Evolutionary conservation across 164 flowering plant genomes (phyloP).

Genomic region (Magnolia kwangsiensis): DNA sequence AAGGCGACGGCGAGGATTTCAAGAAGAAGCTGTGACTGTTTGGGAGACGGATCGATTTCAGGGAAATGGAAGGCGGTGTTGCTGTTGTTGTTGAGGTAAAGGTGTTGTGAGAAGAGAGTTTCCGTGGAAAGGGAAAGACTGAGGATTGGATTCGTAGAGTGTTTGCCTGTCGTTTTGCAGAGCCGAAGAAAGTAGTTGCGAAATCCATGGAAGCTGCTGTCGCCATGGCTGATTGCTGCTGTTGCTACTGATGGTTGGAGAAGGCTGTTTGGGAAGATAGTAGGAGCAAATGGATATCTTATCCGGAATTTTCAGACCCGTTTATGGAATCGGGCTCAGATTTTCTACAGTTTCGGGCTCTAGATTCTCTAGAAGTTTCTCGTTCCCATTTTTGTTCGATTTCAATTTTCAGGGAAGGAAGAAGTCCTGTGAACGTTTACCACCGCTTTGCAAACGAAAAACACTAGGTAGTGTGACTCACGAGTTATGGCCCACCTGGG

Average conservation of each 20-base stretch:
- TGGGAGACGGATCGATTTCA: not conserved
- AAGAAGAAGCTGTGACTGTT: constrained; percentile 4
- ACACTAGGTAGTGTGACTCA: too few relatives aligned
- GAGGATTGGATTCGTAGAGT: constrained; percentile 20
- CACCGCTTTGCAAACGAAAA: too few relatives aligned
- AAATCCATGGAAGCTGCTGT: constrained; percentile 38
- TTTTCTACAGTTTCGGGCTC: not conserved
- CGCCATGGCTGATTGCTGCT: constrained; percentile 32
- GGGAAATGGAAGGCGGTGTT: not conserved
- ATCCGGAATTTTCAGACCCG: not conserved
- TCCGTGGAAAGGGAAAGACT: constrained; percentile 24
- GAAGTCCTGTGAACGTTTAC: too few relatives aligned
- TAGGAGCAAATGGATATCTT: not conserved
- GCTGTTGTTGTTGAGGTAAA: not conserved
- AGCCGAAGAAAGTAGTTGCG: constrained; percentile 38
- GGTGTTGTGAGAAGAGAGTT: not conserved
- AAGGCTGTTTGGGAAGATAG: not conserved
- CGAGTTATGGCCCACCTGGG: too few relatives aligned
- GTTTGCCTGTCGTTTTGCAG: constrained; percentile 29
- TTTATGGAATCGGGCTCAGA: not conserved
- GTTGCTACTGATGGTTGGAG: not conserved
- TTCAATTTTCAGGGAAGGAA: too few relatives aligned
- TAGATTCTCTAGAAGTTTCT: too few relatives aligned
- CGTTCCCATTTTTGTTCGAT: too few relatives aligned
- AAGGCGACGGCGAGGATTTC: not conserved